Evolutionary conservation across 1,139 yeast species (phyloP).

Genomic region (Candida smagusa): DNA sequence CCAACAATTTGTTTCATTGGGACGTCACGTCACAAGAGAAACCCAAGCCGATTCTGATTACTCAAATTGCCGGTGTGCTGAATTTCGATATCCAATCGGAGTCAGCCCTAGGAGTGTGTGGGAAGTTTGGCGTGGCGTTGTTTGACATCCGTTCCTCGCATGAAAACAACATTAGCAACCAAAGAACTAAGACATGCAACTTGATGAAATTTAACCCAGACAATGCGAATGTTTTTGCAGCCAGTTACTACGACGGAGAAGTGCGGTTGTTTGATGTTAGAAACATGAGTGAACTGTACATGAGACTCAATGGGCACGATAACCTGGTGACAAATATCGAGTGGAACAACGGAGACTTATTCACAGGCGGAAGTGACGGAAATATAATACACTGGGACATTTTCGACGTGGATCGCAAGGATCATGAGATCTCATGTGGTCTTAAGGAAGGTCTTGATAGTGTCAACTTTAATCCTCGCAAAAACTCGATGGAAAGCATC

Average conservation of each 20-base stretch:
- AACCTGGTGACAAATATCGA: slow-evolving; percentile 54
- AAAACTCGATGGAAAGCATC: slow-evolving; percentile 29
- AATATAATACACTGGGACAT: slow-evolving; percentile 73
- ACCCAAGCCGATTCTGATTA: slow-evolving; percentile 50
- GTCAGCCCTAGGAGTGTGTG: slow-evolving; percentile 54
- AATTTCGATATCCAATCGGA: slow-evolving; percentile 50
- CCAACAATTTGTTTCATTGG: slow-evolving; percentile 69
- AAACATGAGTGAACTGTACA: slow-evolving; percentile 47
- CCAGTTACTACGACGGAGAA: slow-evolving; percentile 59
- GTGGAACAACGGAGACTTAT: slow-evolving; percentile 61
- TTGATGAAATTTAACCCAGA: slow-evolving; percentile 55
- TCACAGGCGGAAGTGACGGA: slow-evolving; percentile 71
- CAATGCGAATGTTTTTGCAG: slow-evolving; percentile 61
- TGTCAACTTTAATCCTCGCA: slow-evolving; percentile 32
- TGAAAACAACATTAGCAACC: slow-evolving; percentile 2
- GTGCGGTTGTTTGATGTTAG: slow-evolving; percentile 78
- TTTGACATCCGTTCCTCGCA: slow-evolving; percentile 51
- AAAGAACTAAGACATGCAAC: slow-evolving; percentile 4
- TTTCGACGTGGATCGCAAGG: slow-evolving; percentile 19
- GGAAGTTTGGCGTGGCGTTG: slow-evolving; percentile 67
- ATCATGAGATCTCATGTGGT: slow-evolving; percentile 25
- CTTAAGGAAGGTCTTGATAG: slow-evolving; percentile 48
- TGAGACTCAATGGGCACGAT: slow-evolving; percentile 54
- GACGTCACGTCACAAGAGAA: slow-evolving; percentile 48
- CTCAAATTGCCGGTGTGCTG: slow-evolving; percentile 48